Evolutionary conservation across 805 yeast species (phyloP).

Genomic region (Lachancea cidri): DNA sequence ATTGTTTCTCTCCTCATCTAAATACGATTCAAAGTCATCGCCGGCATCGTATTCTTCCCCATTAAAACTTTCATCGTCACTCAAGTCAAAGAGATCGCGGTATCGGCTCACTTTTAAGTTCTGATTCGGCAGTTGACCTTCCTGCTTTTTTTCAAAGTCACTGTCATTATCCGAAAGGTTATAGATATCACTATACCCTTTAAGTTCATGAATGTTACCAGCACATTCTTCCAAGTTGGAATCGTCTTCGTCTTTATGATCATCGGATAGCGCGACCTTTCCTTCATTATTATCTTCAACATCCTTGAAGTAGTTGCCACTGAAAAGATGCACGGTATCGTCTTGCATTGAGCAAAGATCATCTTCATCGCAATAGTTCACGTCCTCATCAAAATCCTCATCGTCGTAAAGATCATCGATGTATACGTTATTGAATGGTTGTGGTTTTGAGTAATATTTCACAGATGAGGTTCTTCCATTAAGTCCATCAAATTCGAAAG

Average conservation of each 20-base stretch:
- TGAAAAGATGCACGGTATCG: constrained; percentile 30
- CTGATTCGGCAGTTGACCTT: constrained; percentile 1
- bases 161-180: constrained; percentile 8
- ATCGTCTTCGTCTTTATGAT: constrained; percentile 3
- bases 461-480: constrained; percentile 51
- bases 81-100: constrained; percentile 11
- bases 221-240: neutral
- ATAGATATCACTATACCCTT: constrained; percentile 11
- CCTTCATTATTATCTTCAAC: neutral
- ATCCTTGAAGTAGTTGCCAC: constrained; percentile 19
- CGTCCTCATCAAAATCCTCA: constrained; percentile 40
- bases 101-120: constrained; percentile 4
- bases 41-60: neutral
- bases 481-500: constrained; percentile 44
- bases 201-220: neutral
- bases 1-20: neutral
- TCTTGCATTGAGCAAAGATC: constrained; percentile 31
- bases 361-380: constrained; percentile 34
- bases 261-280: neutral
- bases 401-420: constrained; percentile 37
- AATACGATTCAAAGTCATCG: too few relatives aligned
- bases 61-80: constrained; percentile 7
- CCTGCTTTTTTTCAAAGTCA: too few relatives aligned
- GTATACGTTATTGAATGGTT: constrained; percentile 32
- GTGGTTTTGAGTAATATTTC: constrained; percentile 41